phyloP scores from a whole-genome alignment of 768 basidiomycete species.

The Tulasnella sp. region DNA sequence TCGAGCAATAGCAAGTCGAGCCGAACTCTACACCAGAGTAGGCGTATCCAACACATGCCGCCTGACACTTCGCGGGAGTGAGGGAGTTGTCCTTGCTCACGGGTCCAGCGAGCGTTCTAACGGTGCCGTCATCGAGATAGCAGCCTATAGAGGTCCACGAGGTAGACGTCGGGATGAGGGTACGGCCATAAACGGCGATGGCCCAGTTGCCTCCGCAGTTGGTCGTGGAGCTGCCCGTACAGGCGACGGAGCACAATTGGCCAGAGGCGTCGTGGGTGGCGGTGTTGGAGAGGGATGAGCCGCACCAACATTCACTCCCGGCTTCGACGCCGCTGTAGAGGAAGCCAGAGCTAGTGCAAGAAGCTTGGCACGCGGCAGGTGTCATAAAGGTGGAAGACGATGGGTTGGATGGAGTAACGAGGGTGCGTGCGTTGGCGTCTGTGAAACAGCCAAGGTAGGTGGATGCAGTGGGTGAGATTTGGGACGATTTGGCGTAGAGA shows the following conservation, averaged over 20 bases:
- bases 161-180: not conserved
- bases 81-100: not conserved
- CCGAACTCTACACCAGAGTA: slow-evolving; percentile 5
- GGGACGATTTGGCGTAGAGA: not conserved
- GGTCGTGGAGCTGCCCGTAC: not conserved
- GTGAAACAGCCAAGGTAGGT: not conserved
- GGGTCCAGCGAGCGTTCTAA: not conserved
- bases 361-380: not conserved
- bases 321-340: not conserved
- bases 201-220: not conserved
- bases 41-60: not conserved
- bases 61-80: not conserved
- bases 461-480: not conserved
- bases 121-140: not conserved
- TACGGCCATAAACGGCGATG: not conserved
- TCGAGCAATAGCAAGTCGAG: not conserved
- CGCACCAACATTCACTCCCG: not conserved
- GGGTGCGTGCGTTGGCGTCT: not conserved
- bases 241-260: not conserved
- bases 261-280: not conserved
- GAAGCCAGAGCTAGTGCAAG: not conserved
- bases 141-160: not conserved
- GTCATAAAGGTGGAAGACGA: not conserved
- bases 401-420: not conserved
- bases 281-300: not conserved